phyloP scores from a whole-genome alignment of 2,329 filamentous ascomycete species.

The Colletotrichum camelliae region DNA sequence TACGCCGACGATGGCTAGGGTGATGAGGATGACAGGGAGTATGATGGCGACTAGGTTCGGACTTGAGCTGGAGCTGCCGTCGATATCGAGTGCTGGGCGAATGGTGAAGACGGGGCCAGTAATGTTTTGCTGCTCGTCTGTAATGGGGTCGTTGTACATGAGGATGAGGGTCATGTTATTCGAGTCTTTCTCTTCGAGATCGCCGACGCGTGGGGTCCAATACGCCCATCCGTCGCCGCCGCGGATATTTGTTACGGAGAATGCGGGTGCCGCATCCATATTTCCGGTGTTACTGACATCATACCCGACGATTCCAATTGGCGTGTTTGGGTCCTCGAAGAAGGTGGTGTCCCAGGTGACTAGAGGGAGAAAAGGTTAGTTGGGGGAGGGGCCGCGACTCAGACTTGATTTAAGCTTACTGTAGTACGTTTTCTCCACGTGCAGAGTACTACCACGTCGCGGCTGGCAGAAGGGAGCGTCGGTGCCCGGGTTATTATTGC shows the following conservation, averaged over 20 bases:
- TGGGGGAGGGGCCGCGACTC: not conserved
- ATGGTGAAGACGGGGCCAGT: slow-evolving; percentile 31
- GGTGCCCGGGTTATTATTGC: slow-evolving; percentile 28
- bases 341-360: slow-evolving; percentile 36
- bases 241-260: slow-evolving; percentile 20
- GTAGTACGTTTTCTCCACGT: slow-evolving; percentile 36
- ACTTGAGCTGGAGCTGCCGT: not conserved
- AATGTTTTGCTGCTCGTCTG: slow-evolving; percentile 17
- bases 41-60: slow-evolving; percentile 27
- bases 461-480: slow-evolving; percentile 39
- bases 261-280: slow-evolving; percentile 20
- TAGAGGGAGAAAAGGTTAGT: slow-evolving; percentile 13
- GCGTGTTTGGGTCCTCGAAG: slow-evolving; percentile 27
- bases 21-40: slow-evolving; percentile 33
- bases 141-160: slow-evolving; percentile 23
- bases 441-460: slow-evolving; percentile 29
- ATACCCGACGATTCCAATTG: slow-evolving; percentile 24
- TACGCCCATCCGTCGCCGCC: slow-evolving; percentile 33
- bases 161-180: slow-evolving; percentile 27
- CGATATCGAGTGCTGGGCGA: not conserved
- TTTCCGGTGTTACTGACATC: slow-evolving; percentile 11
- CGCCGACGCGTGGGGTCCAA: slow-evolving; percentile 27
- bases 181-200: slow-evolving; percentile 23
- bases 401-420: slow-evolving; percentile 25
- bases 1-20: slow-evolving; percentile 25